phyloP scores from a whole-genome alignment of 1,284 basidiomycete genomes.

The Rhodofomes roseus region DNA sequence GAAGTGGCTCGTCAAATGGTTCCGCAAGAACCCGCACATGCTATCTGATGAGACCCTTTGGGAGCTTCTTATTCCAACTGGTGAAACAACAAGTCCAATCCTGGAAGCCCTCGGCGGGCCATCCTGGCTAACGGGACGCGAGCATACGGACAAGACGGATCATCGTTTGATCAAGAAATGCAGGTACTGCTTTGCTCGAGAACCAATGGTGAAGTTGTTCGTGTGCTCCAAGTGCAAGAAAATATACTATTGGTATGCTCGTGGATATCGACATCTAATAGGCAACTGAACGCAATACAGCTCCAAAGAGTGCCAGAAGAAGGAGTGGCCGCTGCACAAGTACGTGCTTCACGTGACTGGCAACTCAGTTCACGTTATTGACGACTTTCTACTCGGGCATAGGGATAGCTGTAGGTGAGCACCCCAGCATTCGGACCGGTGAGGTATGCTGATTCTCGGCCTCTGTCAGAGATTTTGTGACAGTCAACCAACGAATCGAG shows the following conservation, averaged over 20 bases:
- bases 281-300: not conserved
- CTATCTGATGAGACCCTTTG: constrained; percentile 3
- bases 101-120: constrained; percentile 13
- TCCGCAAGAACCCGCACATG: constrained; percentile 16
- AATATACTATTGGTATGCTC: constrained; percentile 19
- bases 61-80: constrained; percentile 5
- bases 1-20: constrained; percentile 14
- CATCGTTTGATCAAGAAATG: constrained; percentile 13
- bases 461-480: not conserved
- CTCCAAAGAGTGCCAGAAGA: constrained; percentile 18
- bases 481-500: not conserved
- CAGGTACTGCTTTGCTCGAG: constrained; percentile 9
- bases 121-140: constrained; percentile 10
- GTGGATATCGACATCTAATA: not conserved
- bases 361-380: not conserved
- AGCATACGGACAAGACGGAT: constrained; percentile 9
- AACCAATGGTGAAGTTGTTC: constrained; percentile 15
- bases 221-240: constrained; percentile 15
- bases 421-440: too few relatives aligned
- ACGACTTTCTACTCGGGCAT: too few relatives aligned
- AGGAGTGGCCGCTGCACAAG: constrained; percentile 20
- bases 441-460: not conserved
- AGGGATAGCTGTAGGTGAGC: too few relatives aligned
- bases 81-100: constrained; percentile 11
- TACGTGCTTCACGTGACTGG: too few relatives aligned